phyloP scores from a whole-genome alignment of 805 yeast species.

The Ogataea zsoltii region DNA sequence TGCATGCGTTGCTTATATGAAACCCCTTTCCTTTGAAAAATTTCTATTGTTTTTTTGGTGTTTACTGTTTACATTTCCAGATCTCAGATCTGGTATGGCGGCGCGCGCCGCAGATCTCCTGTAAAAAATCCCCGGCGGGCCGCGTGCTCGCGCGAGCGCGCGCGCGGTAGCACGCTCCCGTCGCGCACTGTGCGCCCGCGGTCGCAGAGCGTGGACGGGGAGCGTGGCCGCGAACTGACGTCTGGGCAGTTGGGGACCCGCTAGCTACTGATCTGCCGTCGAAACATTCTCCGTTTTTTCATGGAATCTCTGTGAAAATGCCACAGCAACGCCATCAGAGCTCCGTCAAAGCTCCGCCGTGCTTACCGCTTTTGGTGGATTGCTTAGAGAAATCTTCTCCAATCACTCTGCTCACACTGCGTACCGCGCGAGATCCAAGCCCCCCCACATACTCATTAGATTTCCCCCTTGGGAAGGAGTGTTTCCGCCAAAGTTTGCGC shows the following conservation, averaged over 20 bases:
- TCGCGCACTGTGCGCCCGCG: no score
- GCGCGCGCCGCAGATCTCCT: no score
- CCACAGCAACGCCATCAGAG: no score
- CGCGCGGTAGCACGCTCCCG: no score
- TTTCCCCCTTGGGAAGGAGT: conserved; percentile 1
- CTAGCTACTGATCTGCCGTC: no score
- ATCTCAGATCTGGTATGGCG: conserved; percentile 1
- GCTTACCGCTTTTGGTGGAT: background rate
- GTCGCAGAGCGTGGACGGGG: no score
- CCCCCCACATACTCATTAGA: background rate
- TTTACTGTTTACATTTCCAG: conserved; percentile 3
- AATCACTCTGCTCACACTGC: no score
- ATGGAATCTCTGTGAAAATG: no score
- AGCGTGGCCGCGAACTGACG: no score
- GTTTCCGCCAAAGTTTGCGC: background rate
- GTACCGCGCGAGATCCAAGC: background rate
- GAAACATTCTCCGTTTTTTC: no score
- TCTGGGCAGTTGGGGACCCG: no score
- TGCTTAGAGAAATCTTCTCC: background rate
- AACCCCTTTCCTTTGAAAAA: conserved; percentile 15
- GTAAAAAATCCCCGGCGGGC: background rate
- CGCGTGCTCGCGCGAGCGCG: conserved; percentile 1
- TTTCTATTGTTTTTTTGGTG: background rate
- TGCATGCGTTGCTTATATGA: conserved; percentile 8
- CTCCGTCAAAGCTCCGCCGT: no score